Evolutionary conservation across 2,329 filamentous ascomycete genomes (phyloP).

Genomic region (Canariomyces notabilis): DNA sequence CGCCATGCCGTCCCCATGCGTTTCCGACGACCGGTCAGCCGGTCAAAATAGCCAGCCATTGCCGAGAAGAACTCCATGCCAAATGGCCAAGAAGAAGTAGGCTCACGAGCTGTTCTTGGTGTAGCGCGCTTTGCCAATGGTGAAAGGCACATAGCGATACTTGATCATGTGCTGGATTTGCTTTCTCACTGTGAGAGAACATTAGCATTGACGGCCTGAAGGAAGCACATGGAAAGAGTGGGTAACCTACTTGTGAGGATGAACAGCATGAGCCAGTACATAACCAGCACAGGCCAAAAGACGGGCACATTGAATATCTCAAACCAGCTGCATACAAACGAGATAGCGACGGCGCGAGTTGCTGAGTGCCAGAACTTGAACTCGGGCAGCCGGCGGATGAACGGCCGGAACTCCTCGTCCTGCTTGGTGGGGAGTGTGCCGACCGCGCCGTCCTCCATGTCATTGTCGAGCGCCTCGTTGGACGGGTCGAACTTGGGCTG

Average conservation of each 20-base stretch:
- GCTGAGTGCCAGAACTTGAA: conserved; percentile 99
- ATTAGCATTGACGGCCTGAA: conserved; percentile 8
- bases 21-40: neutral
- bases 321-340: conserved; percentile 88
- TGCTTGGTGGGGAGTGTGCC: conserved; percentile 85
- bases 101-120: conserved; percentile 52
- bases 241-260: conserved; percentile 77
- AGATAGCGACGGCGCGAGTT: conserved; percentile 77
- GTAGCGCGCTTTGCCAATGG: conserved; percentile 83
- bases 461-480: conserved; percentile 82
- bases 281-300: conserved; percentile 97
- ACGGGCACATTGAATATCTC: conserved; percentile 93
- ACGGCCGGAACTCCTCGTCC: conserved; percentile 96
- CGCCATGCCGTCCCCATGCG: conserved; percentile 1
- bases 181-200: conserved; percentile 69
- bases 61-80: neutral
- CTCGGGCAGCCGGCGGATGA: conserved; percentile 91
- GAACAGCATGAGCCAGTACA: conserved; percentile 98
- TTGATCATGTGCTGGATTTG: conserved; percentile 99
- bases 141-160: conserved; percentile 95
- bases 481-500: conserved; percentile 98
- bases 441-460: conserved; percentile 87
- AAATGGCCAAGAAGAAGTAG: neutral
- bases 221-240: neutral
- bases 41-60: neutral